Conservation (phyloP, 1,284 basidiomycete species). For the Fomitopsis schrenkii region DNA sequence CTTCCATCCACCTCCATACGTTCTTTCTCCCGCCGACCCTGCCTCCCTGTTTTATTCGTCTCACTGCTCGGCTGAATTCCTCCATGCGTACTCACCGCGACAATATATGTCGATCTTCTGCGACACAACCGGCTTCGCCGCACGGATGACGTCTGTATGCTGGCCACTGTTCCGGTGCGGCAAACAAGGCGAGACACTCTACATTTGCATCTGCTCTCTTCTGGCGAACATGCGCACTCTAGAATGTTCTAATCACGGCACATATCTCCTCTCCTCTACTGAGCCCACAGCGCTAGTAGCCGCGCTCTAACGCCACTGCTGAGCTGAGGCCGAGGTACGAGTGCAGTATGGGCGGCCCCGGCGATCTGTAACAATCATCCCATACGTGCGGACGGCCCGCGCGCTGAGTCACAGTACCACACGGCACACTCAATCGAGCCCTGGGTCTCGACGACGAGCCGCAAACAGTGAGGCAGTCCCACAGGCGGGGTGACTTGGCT, state of each 20-base stretch:
- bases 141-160: background rate
- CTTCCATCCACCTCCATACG: background rate
- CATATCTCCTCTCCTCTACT: background rate
- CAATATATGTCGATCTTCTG: background rate
- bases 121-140: background rate
- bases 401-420: background rate
- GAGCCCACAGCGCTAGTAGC: background rate
- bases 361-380: background rate
- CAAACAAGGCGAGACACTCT: background rate
- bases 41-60: background rate
- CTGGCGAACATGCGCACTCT: background rate
- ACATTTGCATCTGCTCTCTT: background rate
- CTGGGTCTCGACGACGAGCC: background rate
- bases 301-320: slow-evolving; percentile 6
- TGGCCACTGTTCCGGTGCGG: background rate
- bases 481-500: no score
- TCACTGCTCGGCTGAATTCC: background rate
- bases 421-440: background rate
- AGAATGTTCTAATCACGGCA: background rate
- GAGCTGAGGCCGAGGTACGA: background rate
- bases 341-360: background rate
- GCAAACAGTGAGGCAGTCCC: background rate
- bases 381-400: background rate
- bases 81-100: background rate
- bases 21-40: background rate